phyloP scores from a whole-genome alignment of 2,329 filamentous ascomycete genomes.

The Bipolaris sorokiniana region DNA sequence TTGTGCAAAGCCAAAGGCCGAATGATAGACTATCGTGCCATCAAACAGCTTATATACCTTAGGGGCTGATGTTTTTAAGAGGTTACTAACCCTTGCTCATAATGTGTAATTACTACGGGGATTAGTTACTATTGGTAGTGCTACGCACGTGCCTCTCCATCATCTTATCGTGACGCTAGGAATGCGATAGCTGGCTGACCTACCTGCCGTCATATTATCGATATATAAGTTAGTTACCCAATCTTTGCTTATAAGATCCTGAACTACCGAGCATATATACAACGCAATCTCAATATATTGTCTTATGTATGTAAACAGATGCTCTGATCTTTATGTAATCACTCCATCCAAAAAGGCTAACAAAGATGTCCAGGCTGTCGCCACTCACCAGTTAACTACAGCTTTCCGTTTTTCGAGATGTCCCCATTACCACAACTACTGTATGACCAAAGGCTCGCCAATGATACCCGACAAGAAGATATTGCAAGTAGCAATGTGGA shows the following conservation, averaged over 20 bases:
- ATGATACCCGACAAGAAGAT: neutral
- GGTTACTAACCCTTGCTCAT: neutral
- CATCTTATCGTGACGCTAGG: constrained; percentile 1
- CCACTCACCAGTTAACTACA: neutral
- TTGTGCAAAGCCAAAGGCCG: constrained; percentile 1
- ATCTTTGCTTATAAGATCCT: neutral
- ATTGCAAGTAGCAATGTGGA: neutral
- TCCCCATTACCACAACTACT: neutral
- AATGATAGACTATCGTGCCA: neutral
- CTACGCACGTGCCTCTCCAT: constrained; percentile 4
- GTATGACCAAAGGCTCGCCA: neutral
- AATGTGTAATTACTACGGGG: neutral
- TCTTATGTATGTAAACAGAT: neutral
- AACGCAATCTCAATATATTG: neutral
- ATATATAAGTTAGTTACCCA: neutral
- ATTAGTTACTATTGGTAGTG: neutral
- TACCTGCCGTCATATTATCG: neutral
- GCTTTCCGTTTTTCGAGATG: neutral
- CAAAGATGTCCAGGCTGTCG: neutral
- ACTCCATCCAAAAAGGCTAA: neutral
- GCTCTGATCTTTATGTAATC: neutral
- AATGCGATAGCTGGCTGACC: constrained; percentile 1
- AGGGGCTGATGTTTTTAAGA: neutral
- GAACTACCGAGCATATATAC: neutral
- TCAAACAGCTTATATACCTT: constrained; percentile 4